Evolutionary conservation across 2,329 filamentous ascomycete genomes (phyloP).

Genomic region (Arthrobotrys entomopaga): DNA sequence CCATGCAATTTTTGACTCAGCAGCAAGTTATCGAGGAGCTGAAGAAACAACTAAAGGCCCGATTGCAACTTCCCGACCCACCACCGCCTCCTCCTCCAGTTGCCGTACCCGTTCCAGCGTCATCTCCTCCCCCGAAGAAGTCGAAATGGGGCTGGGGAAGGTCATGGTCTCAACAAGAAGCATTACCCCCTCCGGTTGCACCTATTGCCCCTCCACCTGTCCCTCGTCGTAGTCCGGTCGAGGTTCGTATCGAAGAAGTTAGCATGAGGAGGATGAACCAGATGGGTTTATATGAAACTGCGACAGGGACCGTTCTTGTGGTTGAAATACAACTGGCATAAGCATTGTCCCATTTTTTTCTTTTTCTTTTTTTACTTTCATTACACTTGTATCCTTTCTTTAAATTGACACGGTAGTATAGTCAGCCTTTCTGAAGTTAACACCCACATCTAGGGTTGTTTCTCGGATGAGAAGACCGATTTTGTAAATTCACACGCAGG

Average conservation of each 20-base stretch:
- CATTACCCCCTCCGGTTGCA: slow-evolving; percentile 15
- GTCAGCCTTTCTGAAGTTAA: too few relatives aligned
- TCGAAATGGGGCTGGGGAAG: slow-evolving; percentile 50
- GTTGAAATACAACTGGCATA: slow-evolving; percentile 45
- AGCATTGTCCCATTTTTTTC: not conserved
- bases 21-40: slow-evolving; percentile 47
- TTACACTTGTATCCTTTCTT: too few relatives aligned
- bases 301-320: slow-evolving; percentile 44
- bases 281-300: slow-evolving; percentile 50
- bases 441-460: too few relatives aligned
- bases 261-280: slow-evolving; percentile 53
- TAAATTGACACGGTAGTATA: too few relatives aligned
- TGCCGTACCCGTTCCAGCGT: slow-evolving; percentile 29
- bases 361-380: not conserved
- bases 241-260: slow-evolving; percentile 49
- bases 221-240: slow-evolving; percentile 27
- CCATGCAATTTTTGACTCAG: slow-evolving; percentile 48
- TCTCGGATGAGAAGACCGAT: too few relatives aligned
- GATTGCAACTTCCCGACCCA: slow-evolving; percentile 40
- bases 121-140: slow-evolving; percentile 50
- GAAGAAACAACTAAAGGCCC: slow-evolving; percentile 45
- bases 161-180: slow-evolving; percentile 11
- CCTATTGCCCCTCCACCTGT: slow-evolving; percentile 24
- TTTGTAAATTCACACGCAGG: too few relatives aligned
- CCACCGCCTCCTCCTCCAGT: slow-evolving; percentile 26